A percentile compares a stretch with the other conserved stretches of the same genome.
These are phyloP conservation scores for Telopea speciosissima DNA, from an alignment of 177 flowering plant species.

Conservation along the genomic window DNA sequence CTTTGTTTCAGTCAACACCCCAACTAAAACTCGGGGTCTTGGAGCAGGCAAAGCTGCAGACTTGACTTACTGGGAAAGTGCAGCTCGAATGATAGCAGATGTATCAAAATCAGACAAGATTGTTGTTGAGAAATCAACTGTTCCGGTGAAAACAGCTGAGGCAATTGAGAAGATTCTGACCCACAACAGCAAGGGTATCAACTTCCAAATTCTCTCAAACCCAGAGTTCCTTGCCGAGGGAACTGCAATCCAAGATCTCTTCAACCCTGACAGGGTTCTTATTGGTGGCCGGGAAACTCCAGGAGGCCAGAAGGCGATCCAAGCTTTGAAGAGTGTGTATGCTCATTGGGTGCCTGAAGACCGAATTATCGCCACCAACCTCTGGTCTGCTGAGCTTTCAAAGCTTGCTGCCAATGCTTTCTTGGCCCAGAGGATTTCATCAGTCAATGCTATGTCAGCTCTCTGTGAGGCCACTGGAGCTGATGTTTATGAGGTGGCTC, in stretches of 20 bases:
- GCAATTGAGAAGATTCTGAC: constrained; percentile 73
- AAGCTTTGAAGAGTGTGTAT: constrained; percentile 54
- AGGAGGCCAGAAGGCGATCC: constrained; percentile 59
- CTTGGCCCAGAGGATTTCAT: constrained; percentile 76
- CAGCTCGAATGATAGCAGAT: constrained; percentile 86
- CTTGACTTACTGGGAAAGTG: constrained; percentile 83
- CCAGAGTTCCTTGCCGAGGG: constrained; percentile 92
- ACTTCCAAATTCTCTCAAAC: constrained; percentile 74
- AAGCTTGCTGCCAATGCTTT: constrained; percentile 92
- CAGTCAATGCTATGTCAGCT: constrained; percentile 88
- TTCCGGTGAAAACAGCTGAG: constrained; percentile 84
- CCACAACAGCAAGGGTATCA: constrained; percentile 71
- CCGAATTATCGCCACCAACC: constrained; percentile 56
- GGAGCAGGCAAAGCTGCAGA: constrained; percentile 90
- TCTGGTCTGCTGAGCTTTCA: constrained; percentile 90
- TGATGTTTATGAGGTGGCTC: constrained; percentile 59
- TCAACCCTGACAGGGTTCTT: constrained; percentile 69
- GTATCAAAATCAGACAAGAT: constrained; percentile 75
- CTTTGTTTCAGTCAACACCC: constrained; percentile 85
- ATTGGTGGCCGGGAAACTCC: constrained; percentile 89
- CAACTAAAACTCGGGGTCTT: constrained; percentile 78
- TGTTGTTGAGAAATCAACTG: constrained; percentile 86
- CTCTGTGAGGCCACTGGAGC: constrained; percentile 92
- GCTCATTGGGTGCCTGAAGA: constrained; percentile 83
- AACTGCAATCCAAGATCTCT: constrained; percentile 71